These are phyloP conservation scores for Coemansia sp. DNA, from an alignment of 192 early-diverging fungal genomes.

Conservation along the genomic window DNA sequence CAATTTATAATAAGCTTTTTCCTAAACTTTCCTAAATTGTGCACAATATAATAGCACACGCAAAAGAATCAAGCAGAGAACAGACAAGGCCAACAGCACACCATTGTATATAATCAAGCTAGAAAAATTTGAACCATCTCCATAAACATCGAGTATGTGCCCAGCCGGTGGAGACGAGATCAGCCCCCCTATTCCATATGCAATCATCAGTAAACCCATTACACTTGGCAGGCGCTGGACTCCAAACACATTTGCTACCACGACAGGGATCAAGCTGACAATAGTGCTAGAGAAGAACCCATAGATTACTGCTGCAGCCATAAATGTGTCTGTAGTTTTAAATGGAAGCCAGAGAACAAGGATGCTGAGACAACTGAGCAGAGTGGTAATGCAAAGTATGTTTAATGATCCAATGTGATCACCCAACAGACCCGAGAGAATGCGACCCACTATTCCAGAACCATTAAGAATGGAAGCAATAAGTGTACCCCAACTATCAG, in stretches of 20 bases:
- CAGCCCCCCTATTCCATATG: neutral
- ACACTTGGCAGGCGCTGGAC: constrained; percentile 30
- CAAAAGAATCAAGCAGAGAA: neutral
- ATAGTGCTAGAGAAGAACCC: constrained; percentile 38
- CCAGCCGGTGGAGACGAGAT: neutral
- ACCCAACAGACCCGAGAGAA: constrained; percentile 24
- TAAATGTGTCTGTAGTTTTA: constrained; percentile 18
- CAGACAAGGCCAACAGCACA: neutral
- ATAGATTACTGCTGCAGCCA: constrained; percentile 21
- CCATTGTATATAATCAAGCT: neutral
- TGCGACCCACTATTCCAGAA: constrained; percentile 25
- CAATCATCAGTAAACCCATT: constrained; percentile 12
- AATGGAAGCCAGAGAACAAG: constrained; percentile 41
- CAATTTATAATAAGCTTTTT: too few relatives aligned
- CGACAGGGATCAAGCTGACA: constrained; percentile 33
- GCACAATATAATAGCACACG: constrained; percentile 6
- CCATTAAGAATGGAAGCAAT: constrained; percentile 38
- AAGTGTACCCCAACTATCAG: constrained; percentile 26
- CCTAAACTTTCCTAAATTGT: too few relatives aligned
- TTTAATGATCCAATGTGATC: constrained; percentile 26
- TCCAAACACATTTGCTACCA: constrained; percentile 36
- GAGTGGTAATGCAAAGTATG: constrained; percentile 16
- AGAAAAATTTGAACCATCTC: neutral
- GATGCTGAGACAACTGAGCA: constrained; percentile 21
- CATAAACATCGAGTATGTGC: neutral